Percentiles rank a stretch among this genome's conserved stretches.
phyloP scores from a whole-genome alignment of 306 rosid species.

The Citrullus mucosospermus region DNA sequence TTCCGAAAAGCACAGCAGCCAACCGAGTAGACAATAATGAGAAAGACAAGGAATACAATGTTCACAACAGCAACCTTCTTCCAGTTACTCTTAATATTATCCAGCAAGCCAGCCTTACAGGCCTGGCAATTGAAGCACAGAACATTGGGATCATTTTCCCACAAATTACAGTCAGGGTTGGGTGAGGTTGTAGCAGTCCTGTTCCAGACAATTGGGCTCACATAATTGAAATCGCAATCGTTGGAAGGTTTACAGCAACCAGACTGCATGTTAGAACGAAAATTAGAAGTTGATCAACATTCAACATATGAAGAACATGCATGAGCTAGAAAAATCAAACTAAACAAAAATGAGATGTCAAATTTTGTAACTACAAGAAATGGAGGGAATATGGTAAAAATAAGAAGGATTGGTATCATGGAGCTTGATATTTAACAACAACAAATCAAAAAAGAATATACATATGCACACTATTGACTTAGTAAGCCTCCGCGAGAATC shows the following conservation, averaged over 20 bases:
- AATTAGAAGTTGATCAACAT: not conserved
- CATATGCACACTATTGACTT: not conserved
- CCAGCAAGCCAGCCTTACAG: slow-evolving; percentile 54
- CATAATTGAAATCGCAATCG: slow-evolving; percentile 21
- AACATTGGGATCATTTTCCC: slow-evolving; percentile 22
- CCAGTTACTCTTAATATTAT: slow-evolving; percentile 37
- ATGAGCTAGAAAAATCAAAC: not conserved
- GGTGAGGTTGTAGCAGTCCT: not conserved
- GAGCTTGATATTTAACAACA: not conserved
- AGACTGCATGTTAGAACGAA: slow-evolving; percentile 23
- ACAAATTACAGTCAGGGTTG: slow-evolving; percentile 32
- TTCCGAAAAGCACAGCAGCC: slow-evolving; percentile 62
- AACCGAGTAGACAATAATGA: slow-evolving; percentile 33
- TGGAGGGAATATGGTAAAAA: not conserved
- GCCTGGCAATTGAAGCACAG: slow-evolving; percentile 52
- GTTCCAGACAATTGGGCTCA: slow-evolving; percentile 30
- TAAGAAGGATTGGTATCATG: not conserved
- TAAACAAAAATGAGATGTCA: not conserved
- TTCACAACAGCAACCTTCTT: slow-evolving; percentile 35
- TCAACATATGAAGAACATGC: not conserved
- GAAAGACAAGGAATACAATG: slow-evolving; percentile 28
- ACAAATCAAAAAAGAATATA: not conserved
- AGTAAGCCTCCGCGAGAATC: not conserved
- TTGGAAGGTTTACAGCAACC: slow-evolving; percentile 60
- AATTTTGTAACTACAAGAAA: not conserved